A percentile compares a stretch with the other conserved stretches of the same genome.
Evolutionary conservation across 2,329 filamentous ascomycete species (phyloP).

Genomic region (Colletotrichum incanum): DNA sequence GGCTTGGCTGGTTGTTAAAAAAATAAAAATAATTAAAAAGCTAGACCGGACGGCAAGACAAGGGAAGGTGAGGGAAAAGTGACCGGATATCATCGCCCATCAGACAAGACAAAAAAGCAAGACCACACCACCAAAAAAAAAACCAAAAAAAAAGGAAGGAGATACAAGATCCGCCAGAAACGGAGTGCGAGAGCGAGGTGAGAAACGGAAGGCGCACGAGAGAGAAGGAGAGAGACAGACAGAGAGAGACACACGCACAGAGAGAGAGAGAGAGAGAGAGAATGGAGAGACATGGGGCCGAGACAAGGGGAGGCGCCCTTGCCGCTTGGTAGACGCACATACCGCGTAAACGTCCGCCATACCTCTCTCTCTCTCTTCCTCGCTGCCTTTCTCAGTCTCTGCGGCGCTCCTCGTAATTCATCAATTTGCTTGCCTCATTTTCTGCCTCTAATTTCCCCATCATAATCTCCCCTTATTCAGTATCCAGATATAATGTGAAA

Average conservation of each 20-base stretch:
- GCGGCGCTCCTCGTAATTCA: neutral
- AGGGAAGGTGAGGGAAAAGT: neutral
- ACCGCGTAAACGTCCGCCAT: constrained; percentile 18
- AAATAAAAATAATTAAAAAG: too few species aligned
- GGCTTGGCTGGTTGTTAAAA: neutral
- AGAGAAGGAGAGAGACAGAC: neutral
- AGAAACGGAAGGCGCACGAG: neutral
- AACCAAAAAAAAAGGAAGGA: neutral
- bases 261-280: neutral
- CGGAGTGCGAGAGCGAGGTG: neutral
- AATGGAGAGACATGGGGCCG: neutral
- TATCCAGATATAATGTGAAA: neutral
- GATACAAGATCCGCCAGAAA: neutral
- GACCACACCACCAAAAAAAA: neutral
- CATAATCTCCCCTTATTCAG: constrained; percentile 10
- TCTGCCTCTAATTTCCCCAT: neutral
- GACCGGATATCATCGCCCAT: neutral
- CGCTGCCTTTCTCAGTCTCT: neutral
- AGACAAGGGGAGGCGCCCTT: constrained; percentile 33
- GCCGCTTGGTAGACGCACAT: constrained; percentile 37
- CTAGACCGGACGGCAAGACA: constrained; percentile 5
- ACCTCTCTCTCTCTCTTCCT: neutral
- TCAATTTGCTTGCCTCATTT: constrained; percentile 8
- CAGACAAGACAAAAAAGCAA: constrained; percentile 1
- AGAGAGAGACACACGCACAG: neutral